Base-by-base conservation (phyloP, 2,329 filamentous ascomycete genomes). In the Byssothecium circinans region DNA sequence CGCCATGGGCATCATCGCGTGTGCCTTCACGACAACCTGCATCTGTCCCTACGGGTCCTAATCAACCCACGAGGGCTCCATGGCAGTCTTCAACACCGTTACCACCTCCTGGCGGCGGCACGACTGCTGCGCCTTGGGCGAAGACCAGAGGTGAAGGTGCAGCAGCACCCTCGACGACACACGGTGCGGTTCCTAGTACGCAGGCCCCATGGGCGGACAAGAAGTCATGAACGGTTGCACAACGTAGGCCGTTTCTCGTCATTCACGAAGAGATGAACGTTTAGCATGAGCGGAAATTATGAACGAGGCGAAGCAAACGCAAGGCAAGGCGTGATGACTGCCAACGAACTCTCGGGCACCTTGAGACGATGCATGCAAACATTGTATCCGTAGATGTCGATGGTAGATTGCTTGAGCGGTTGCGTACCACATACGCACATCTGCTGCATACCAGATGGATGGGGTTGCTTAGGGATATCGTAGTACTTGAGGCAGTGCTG, bases 61-160 rank as follows among this genome's bases (percentile, higher is more conserved):
- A 67, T 30, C 65, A 70, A 27, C 62, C 66, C 23, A 70, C 66
- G 0, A 57, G 53, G 53, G 66, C 67, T 8, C 67, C 66, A 14
- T 67, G 65, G 65, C 53, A 57, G 10, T 54, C 57, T 17, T 36
- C 57, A 22, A 61, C 61, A 10, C 52, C 60, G 10, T 23, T 53
- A 19, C 54, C 58, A 8, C 52, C 52, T 10, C 42, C 55, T 12
- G 41, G 46, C 23, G 52, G 43, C 10, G 54, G 55, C 1, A 62
- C 60, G 33, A 57, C 56, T 18, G 48, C 53, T 35, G 64, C 62
- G 30, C 67, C 61, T 2, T 68, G 63, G 64, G 58, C 63, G 35
- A 51, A 29, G 30, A 49, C 48, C 33, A 52, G 43, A 41, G 42
- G 35, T 42, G 43, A n/a, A n/a, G n/a, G 44, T 35, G 46, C 40